Evolutionary conservation across 176 grass and related monocot genomes (phyloP), one percentile per base, ranked within the genome.

Genomic region (Musa acuminata): DNA sequence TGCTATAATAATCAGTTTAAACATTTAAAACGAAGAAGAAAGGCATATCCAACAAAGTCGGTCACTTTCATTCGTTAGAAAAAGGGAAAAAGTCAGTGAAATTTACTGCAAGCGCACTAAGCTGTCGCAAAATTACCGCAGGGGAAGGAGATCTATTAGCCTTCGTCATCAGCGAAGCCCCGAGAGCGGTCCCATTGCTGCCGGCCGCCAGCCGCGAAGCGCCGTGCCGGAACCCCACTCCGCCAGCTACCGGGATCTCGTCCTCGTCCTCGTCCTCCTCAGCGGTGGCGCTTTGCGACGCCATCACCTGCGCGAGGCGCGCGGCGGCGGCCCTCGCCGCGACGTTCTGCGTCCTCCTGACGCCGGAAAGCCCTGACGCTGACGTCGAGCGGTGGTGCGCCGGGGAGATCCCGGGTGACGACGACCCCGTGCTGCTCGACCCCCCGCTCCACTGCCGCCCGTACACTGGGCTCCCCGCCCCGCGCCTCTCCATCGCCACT

Each of bases 241-340:
- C 43, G 78, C 81, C 14, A 72, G 80, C 58, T 75, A 69, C 12
- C 81, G 80, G 72, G 75, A 70, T 11, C 63, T 55, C 81, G 23
- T 87, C 83, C 1, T 98, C 90, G 6, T 94, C 88, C 0, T 99
- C 88, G 27, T 89, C 90, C 23, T 86, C 83, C 55, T 79, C 88
- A n/a, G 80, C 86, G 13, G 86, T 84, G 64, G 86, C 86, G 73
- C 81, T 93, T 84, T 95, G 91, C 3, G 96, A 99, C 22, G 96
- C 88, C 96, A 99, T 99, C 50, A 99, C 95, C 79, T 99, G 96
- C 52, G 91, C 88, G 17, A 99, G 96, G 55, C 96, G 83, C 1
- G 96, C 91, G 24, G 96, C 96, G 51, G 91, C 96, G n/a, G 96
- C 96, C 51, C 88, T 86, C 59, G 96, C 96, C 10, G 91, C 91